Conservation (phyloP, 768 basidiomycete species). For the Panaeolus cyanescens region DNA sequence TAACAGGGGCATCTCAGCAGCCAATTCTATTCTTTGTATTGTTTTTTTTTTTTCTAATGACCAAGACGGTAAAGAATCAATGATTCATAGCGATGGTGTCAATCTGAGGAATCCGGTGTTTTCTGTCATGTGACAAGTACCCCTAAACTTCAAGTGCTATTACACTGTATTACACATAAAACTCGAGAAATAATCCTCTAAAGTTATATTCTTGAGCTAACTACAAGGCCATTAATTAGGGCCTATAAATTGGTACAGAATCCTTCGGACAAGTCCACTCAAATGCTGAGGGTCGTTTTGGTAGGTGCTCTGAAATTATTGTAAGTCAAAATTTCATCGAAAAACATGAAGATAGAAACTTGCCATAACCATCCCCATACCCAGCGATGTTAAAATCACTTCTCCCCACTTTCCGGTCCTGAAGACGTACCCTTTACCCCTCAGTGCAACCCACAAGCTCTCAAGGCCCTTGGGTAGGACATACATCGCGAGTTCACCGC, state of each 20-base stretch:
- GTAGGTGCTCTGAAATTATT: constrained; percentile 63
- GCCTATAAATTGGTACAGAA: constrained; percentile 89
- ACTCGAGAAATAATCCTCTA: not conserved
- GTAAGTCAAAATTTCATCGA: constrained; percentile 4
- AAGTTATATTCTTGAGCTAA: no score
- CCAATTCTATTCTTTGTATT: not conserved
- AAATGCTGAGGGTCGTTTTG: constrained; percentile 83
- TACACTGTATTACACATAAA: not conserved
- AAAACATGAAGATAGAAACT: constrained; percentile 22
- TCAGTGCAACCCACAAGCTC: constrained; percentile 82
- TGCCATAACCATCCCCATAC: constrained; percentile 87
- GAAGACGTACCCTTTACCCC: constrained; percentile 76
- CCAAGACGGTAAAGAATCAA: not conserved
- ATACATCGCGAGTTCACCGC: constrained; percentile 92
- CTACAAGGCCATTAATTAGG: constrained; percentile 56
- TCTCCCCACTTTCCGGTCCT: constrained; percentile 72
- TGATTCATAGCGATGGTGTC: not conserved
- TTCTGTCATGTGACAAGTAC: not conserved
- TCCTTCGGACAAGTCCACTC: constrained; percentile 75
- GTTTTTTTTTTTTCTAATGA: not conserved
- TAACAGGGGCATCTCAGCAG: not conserved
- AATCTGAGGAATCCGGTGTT: not conserved
- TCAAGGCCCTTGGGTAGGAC: constrained; percentile 88
- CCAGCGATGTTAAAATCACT: constrained; percentile 48
- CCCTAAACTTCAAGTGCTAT: not conserved